Percentiles rank a stretch among this genome's conserved stretches.
Conservation (phyloP, 2,329 filamentous ascomycete species). For the Diaporthe australafricana region DNA sequence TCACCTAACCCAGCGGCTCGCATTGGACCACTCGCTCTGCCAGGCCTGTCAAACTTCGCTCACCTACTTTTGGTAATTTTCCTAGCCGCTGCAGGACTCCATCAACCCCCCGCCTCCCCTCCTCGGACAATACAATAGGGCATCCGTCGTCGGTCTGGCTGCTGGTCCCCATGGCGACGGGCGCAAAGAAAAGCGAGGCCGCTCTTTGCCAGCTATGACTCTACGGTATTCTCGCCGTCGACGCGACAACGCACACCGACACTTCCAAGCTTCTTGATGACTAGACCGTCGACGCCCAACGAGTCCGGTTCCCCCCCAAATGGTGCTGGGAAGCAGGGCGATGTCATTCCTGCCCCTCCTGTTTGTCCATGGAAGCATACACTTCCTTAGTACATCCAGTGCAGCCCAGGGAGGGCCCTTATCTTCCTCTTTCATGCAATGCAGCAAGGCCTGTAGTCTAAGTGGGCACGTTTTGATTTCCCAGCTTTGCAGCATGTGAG, state of each 20-base stretch:
- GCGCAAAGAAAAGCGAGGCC: background rate
- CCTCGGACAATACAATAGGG: background rate
- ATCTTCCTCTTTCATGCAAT: slow-evolving; percentile 22
- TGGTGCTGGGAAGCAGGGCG: background rate
- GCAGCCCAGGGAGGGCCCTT: background rate
- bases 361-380: slow-evolving; percentile 8
- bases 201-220: slow-evolving; percentile 3
- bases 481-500: slow-evolving; percentile 1
- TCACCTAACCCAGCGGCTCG: slow-evolving; percentile 30
- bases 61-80: slow-evolving; percentile 25
- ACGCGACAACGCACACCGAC: slow-evolving; percentile 27
- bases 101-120: slow-evolving; percentile 1
- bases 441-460: slow-evolving; percentile 30
- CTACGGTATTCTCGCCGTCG: background rate
- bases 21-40: slow-evolving; percentile 18
- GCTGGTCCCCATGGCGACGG: slow-evolving; percentile 26
- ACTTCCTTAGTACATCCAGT: background rate
- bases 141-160: background rate
- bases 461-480: slow-evolving; percentile 5
- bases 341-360: slow-evolving; percentile 30
- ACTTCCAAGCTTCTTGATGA: slow-evolving; percentile 5
- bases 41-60: slow-evolving; percentile 15
- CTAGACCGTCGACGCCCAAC: slow-evolving; percentile 3
- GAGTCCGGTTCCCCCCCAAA: too few species aligned
- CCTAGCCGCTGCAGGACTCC: slow-evolving; percentile 26